Evolutionary conservation across 1,284 basidiomycete genomes (phyloP).

Genomic region (Abortiporus biennis): DNA sequence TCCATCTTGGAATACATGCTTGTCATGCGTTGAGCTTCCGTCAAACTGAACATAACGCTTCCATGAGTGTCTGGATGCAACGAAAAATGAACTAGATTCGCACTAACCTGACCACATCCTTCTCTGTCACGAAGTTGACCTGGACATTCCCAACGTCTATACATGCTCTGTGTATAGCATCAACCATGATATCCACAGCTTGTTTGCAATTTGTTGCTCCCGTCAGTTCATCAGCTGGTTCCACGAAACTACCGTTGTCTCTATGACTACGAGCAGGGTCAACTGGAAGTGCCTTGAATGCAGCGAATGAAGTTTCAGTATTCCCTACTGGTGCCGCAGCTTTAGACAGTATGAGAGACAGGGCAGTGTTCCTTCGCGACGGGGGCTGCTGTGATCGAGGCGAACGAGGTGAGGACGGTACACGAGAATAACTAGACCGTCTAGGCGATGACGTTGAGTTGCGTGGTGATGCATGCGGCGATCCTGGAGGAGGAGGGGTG

Average conservation of each 20-base stretch:
- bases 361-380: constrained; percentile 19
- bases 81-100: constrained; percentile 12
- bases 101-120: constrained; percentile 76
- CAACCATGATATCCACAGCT: constrained; percentile 70
- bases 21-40: constrained; percentile 78
- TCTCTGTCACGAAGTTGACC: constrained; percentile 48
- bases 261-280: constrained; percentile 53
- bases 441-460: background rate
- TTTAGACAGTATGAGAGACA: constrained; percentile 28
- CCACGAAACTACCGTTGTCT: constrained; percentile 47
- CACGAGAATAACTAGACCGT: background rate
- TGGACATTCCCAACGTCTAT: constrained; percentile 48
- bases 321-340: constrained; percentile 25
- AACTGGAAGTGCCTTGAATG: constrained; percentile 73
- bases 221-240: constrained; percentile 55
- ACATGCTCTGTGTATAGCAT: constrained; percentile 64
- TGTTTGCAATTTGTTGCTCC: constrained; percentile 68
- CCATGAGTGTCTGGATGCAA: constrained; percentile 5
- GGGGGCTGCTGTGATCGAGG: constrained; percentile 7
- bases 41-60: constrained; percentile 41
- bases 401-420: constrained; percentile 7
- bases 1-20: constrained; percentile 86
- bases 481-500: constrained; percentile 8
- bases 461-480: too few species aligned
- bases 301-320: constrained; percentile 45